Percentiles rank a stretch among this genome's conserved stretches.
These are phyloP conservation scores for Pneumocystis jirovecii DNA, from an alignment of 1,139 yeast species.

Conservation along the genomic window DNA sequence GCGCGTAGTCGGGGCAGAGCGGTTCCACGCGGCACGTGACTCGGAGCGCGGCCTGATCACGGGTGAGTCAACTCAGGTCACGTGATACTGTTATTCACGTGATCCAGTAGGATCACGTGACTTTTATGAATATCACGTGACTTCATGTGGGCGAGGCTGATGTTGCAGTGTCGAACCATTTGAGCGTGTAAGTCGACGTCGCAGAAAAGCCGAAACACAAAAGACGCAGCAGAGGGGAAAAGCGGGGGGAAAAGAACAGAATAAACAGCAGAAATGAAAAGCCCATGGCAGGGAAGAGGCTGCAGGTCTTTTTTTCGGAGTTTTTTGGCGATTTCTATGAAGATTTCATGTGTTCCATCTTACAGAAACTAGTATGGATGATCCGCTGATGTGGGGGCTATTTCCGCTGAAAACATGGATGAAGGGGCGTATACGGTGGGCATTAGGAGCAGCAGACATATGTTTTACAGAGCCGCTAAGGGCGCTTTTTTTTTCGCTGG, in stretches of 20 bases:
- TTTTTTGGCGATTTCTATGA: too few relatives aligned
- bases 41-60: background rate
- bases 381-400: background rate
- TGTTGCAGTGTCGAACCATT: background rate
- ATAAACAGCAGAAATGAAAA: background rate
- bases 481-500: constrained; percentile 53
- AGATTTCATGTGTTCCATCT: background rate
- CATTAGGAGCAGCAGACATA: background rate
- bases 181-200: background rate
- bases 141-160: too few relatives aligned
- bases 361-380: background rate
- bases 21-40: background rate
- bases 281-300: background rate
- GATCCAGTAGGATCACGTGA: too few relatives aligned
- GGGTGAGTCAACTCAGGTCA: background rate
- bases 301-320: background rate
- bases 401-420: background rate
- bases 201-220: too few relatives aligned
- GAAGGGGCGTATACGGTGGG: background rate
- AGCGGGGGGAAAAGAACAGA: too few relatives aligned
- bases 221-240: too few relatives aligned
- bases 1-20: background rate
- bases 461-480: background rate
- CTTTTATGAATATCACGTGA: too few relatives aligned
- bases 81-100: too few relatives aligned